These are phyloP conservation scores for Xylaria sp. DNA, from an alignment of 2,329 filamentous ascomycete species.

Conservation along the genomic window DNA sequence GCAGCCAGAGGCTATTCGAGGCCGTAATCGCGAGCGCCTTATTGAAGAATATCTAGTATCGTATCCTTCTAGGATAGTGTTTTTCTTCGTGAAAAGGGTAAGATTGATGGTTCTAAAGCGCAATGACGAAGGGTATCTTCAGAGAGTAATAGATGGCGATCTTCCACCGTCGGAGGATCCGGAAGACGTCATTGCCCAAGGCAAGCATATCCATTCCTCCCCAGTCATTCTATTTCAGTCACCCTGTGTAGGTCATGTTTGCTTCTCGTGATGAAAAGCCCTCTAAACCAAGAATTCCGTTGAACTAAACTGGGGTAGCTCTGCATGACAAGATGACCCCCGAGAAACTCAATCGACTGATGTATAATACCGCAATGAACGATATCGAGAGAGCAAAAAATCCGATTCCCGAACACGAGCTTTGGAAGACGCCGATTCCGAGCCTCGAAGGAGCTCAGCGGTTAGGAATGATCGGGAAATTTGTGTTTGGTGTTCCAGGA, in stretches of 20 bases:
- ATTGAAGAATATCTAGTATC: constrained; percentile 41
- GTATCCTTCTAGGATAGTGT: constrained; percentile 45
- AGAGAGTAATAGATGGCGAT: background rate
- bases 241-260: background rate
- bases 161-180: background rate
- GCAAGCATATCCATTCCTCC: constrained; percentile 1
- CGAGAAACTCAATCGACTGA: constrained; percentile 33
- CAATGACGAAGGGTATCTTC: constrained; percentile 14
- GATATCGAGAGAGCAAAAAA: constrained; percentile 27
- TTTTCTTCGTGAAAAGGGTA: constrained; percentile 39
- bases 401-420: constrained; percentile 13
- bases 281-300: background rate
- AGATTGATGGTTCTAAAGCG: constrained; percentile 22
- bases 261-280: background rate
- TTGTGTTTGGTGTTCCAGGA: constrained; percentile 30
- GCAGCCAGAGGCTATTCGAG: constrained; percentile 46
- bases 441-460: constrained; percentile 22
- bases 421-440: constrained; percentile 20
- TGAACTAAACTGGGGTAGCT: constrained; percentile 23
- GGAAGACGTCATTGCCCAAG: constrained; percentile 33
- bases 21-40: constrained; percentile 44
- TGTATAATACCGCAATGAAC: constrained; percentile 37
- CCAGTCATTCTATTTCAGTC: background rate
- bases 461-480: constrained; percentile 15
- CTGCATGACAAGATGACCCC: constrained; percentile 24